Conservation (phyloP, 1,284 basidiomycete genomes). For the Sanghuangporus weigelae region DNA sequence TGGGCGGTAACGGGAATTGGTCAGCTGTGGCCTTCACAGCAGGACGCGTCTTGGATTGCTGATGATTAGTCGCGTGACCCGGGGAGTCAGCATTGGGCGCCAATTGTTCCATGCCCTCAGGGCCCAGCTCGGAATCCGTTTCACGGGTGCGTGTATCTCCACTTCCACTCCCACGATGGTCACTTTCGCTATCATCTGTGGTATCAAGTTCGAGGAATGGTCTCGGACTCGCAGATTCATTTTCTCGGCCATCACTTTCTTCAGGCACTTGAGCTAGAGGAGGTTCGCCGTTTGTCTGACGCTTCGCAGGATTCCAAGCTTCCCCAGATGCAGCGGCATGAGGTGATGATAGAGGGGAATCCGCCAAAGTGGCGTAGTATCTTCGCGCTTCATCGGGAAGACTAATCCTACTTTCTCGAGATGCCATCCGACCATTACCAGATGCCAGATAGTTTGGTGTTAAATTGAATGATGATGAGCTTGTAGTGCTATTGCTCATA, state of each 20-base stretch:
- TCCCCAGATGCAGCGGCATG: conserved; percentile 19
- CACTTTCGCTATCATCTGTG: conserved; percentile 18
- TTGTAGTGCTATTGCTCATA: background rate
- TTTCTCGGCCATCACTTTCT: conserved; percentile 7
- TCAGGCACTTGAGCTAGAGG: conserved; percentile 13
- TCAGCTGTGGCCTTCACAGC: conserved; percentile 11
- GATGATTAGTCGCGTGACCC: conserved; percentile 5
- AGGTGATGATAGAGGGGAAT: conserved; percentile 57
- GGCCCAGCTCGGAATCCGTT: conserved; percentile 9
- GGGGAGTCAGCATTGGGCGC: conserved; percentile 4
- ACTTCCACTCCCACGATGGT: conserved; percentile 11
- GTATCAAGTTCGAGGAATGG: conserved; percentile 19
- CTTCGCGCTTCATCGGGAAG: conserved; percentile 69
- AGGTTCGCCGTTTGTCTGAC: conserved; percentile 13
- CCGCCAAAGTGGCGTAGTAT: conserved; percentile 62
- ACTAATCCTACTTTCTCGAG: conserved; percentile 57
- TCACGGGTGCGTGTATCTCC: conserved; percentile 11
- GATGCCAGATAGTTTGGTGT: conserved; percentile 13
- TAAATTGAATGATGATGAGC: conserved; percentile 12
- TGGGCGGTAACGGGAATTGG: conserved; percentile 19
- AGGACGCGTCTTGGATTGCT: conserved; percentile 9
- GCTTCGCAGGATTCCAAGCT: conserved; percentile 4
- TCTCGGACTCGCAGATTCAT: conserved; percentile 15
- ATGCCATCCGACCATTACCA: conserved; percentile 23
- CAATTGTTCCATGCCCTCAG: conserved; percentile 6